Base-by-base conservation (phyloP, 2,329 filamentous ascomycete genomes). In the Grosmannia huntii region DNA sequence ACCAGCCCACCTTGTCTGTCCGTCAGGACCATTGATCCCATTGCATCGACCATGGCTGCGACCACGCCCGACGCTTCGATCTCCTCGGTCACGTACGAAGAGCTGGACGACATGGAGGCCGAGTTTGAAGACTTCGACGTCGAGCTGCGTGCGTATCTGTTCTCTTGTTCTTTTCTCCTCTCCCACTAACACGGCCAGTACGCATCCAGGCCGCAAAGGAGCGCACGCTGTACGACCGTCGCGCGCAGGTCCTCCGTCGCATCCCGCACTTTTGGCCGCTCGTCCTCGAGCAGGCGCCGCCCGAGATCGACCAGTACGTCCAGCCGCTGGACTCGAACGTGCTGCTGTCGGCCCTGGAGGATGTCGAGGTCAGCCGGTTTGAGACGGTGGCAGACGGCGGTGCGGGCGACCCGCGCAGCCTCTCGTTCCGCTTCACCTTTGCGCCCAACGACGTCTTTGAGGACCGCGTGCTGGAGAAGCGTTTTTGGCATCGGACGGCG, bases 211-310 rank as follows among this genome's bases (percentile, higher is more conserved):
- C 86, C 65, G 74, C 79, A 63, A 77, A 90, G 65, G 81, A 82
- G 66, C 76, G 78, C 61, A 79, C 86, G 51, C 80, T 95, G 61
- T 96, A 90, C 76, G 78, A 81, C 66, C 88, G 87, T 74, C 89
- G 92, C 69, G 77, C 82, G 64, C 79, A 82, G 65, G 73, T 90
- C 63, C 76, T 94, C 63, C 72, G 80, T 62, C 78, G 85, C 68
- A 91, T 96, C 68, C 82, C 84, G 65, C 84, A 89, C 75, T 99
- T 97, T 82, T 97, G 94, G 94, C 79, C 89, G n/a, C 82, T 95
- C 60, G 91, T 96, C 59, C 80, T 97, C 70, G 89, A 95, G 76
- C 86, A 90, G 74, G 85, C 88, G 3, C 90, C 91, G 2, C 79
- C 81, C 53, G 90, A 96, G 62, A 81, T 99, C 65, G 90, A 96